Percentiles rank a stretch among this genome's conserved stretches.
phyloP scores from a whole-genome alignment of 2,329 filamentous ascomycete genomes.

The Calonectria honghensis region DNA sequence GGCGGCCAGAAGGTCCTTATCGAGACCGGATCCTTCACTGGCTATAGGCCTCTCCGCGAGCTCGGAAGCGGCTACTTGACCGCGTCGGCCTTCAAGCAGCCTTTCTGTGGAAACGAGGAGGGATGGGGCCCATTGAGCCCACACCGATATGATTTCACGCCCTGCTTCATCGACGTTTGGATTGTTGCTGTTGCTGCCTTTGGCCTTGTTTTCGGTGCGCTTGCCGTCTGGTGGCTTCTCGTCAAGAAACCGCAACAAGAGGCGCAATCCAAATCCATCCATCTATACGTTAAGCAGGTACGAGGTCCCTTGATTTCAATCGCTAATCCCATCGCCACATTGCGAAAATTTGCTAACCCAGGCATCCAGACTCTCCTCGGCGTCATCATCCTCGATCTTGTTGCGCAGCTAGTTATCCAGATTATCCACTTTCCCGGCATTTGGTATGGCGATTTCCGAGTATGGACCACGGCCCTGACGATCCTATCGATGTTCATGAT shows the following conservation, averaged over 20 bases:
- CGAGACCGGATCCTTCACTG: slow-evolving; percentile 77
- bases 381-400: slow-evolving; percentile 80
- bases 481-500: slow-evolving; percentile 84
- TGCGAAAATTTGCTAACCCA: not conserved
- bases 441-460: slow-evolving; percentile 89
- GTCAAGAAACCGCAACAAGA: slow-evolving; percentile 77
- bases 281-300: slow-evolving; percentile 95
- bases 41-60: slow-evolving; percentile 69
- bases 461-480: slow-evolving; percentile 86
- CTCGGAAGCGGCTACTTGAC: slow-evolving; percentile 78
- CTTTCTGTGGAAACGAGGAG: slow-evolving; percentile 90
- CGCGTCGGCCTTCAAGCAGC: slow-evolving; percentile 74
- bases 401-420: slow-evolving; percentile 85
- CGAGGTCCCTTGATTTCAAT: not conserved
- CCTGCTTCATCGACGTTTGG: slow-evolving; percentile 97
- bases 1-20: slow-evolving; percentile 68
- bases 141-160: slow-evolving; percentile 93
- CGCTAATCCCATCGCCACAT: slow-evolving; percentile 7
- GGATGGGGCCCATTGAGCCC: slow-evolving; percentile 97
- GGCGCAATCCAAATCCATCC: slow-evolving; percentile 87
- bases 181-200: slow-evolving; percentile 85
- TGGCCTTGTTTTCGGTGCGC: slow-evolving; percentile 85
- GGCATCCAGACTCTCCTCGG: slow-evolving; percentile 74
- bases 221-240: slow-evolving; percentile 87
- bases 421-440: slow-evolving; percentile 80